A percentile compares a stretch with the other conserved stretches of the same genome.
Evolutionary conservation across 768 basidiomycete species (phyloP).

Genomic region (Trametes elegans): DNA sequence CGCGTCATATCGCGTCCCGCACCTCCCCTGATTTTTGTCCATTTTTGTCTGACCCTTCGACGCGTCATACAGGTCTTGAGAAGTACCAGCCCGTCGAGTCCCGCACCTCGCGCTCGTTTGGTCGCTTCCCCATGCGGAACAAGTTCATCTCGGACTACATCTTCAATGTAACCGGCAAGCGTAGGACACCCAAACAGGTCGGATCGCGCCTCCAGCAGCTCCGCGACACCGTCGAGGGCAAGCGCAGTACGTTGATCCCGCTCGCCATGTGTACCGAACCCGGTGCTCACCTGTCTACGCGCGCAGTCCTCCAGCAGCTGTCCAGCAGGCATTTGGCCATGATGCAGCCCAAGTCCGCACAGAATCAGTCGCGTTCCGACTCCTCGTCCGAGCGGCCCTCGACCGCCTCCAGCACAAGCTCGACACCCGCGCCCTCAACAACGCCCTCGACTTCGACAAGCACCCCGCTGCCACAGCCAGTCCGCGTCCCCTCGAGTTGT

Average conservation of each 20-base stretch:
- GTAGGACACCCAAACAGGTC: slow-evolving; percentile 75
- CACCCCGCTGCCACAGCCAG: slow-evolving; percentile 4
- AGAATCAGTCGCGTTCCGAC: slow-evolving; percentile 1
- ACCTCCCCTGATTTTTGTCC: background rate
- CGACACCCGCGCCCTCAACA: slow-evolving; percentile 6
- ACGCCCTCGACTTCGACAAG: background rate
- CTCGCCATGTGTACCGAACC: background rate
- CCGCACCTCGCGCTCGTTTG: slow-evolving; percentile 28
- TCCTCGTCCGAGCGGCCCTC: slow-evolving; percentile 14
- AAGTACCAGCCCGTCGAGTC: slow-evolving; percentile 31
- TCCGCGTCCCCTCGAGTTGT: slow-evolving; percentile 15
- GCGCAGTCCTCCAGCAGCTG: slow-evolving; percentile 29
- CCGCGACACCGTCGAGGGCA: slow-evolving; percentile 71
- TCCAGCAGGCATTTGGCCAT: slow-evolving; percentile 24
- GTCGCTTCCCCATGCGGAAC: slow-evolving; percentile 33
- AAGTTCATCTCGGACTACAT: slow-evolving; percentile 58
- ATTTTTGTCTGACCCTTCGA: background rate
- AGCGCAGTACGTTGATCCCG: slow-evolving; percentile 52
- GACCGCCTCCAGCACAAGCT: slow-evolving; percentile 8
- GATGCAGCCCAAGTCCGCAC: slow-evolving; percentile 20
- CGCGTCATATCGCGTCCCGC: slow-evolving; percentile 1
- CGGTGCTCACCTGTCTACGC: slow-evolving; percentile 7
- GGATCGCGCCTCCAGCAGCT: slow-evolving; percentile 81
- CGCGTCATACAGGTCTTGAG: slow-evolving; percentile 25
- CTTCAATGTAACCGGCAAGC: slow-evolving; percentile 64